phyloP scores from a whole-genome alignment of 192 early-diverging fungal genomes.

The Coemansia sp. region DNA sequence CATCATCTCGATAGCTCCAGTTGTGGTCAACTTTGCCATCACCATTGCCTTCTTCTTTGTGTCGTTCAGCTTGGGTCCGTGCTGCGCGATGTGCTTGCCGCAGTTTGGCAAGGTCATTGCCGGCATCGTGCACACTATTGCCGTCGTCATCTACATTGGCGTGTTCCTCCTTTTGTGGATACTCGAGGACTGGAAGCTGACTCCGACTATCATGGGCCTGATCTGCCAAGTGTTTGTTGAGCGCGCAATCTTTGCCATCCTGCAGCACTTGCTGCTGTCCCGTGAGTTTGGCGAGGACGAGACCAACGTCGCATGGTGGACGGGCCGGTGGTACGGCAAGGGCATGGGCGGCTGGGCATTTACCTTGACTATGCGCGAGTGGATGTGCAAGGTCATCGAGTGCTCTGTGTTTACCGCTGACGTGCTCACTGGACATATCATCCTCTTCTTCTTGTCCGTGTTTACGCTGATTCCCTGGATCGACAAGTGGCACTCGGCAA shows the following conservation, averaged over 20 bases:
- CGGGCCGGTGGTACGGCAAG: conserved; percentile 78
- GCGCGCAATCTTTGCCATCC: conserved; percentile 69
- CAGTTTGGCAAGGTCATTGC: conserved; percentile 78
- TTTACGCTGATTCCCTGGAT: conserved; percentile 74
- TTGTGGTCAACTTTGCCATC: conserved; percentile 69
- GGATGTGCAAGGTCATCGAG: conserved; percentile 82
- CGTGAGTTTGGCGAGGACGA: conserved; percentile 85
- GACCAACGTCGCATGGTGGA: conserved; percentile 87
- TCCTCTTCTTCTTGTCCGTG: conserved; percentile 74
- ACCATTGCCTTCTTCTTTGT: conserved; percentile 66
- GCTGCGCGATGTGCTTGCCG: conserved; percentile 64
- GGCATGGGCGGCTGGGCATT: conserved; percentile 70
- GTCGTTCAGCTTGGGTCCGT: conserved; percentile 65
- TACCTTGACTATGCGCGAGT: conserved; percentile 78
- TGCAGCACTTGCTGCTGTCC: conserved; percentile 71
- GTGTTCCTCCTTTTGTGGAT: conserved; percentile 69
- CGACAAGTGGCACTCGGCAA: conserved; percentile 74
- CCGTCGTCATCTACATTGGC: conserved; percentile 65
- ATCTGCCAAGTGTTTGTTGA: conserved; percentile 69
- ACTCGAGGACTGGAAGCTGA: conserved; percentile 67
- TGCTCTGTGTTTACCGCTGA: conserved; percentile 80
- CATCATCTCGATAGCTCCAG: conserved; percentile 69
- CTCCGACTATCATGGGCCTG: conserved; percentile 67
- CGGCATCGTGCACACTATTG: conserved; percentile 62
- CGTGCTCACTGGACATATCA: conserved; percentile 75